phyloP scores from a whole-genome alignment of 1,284 basidiomycete genomes.

The Leccinum solheimii region DNA sequence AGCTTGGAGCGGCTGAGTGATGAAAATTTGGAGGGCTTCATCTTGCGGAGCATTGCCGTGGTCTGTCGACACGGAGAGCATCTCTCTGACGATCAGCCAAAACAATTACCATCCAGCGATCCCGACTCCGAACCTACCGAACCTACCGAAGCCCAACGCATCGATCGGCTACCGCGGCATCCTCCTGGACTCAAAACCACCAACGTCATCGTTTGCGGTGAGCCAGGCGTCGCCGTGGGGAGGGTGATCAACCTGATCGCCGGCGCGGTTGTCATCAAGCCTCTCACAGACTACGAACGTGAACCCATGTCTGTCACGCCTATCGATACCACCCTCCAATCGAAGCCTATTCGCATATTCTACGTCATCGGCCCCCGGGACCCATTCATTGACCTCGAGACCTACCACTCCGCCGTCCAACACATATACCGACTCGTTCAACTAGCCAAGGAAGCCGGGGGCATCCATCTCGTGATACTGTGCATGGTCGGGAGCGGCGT shows the following conservation, averaged over 20 bases:
- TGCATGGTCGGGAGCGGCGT: conserved; percentile 29
- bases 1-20: conserved; percentile 26
- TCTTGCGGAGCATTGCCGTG: conserved; percentile 16
- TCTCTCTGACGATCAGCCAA: not conserved
- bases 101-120: conserved; percentile 3
- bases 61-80: conserved; percentile 8
- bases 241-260: conserved; percentile 26
- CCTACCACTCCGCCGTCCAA: conserved; percentile 20
- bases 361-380: conserved; percentile 27
- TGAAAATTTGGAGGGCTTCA: conserved; percentile 12
- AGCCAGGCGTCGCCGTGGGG: conserved; percentile 26
- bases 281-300: conserved; percentile 28
- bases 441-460: conserved; percentile 17
- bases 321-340: conserved; percentile 24
- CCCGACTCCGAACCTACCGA: conserved; percentile 2
- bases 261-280: conserved; percentile 21
- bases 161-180: conserved; percentile 21
- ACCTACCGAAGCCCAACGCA: conserved; percentile 19
- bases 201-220: conserved; percentile 33
- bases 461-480: conserved; percentile 31
- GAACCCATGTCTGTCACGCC: conserved; percentile 25
- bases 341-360: conserved; percentile 25
- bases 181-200: conserved; percentile 25
- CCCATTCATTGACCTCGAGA: conserved; percentile 17
- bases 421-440: conserved; percentile 23